Evolutionary conservation across 176 grass and related monocot species (phyloP).

Genomic region (Oryza punctata): DNA sequence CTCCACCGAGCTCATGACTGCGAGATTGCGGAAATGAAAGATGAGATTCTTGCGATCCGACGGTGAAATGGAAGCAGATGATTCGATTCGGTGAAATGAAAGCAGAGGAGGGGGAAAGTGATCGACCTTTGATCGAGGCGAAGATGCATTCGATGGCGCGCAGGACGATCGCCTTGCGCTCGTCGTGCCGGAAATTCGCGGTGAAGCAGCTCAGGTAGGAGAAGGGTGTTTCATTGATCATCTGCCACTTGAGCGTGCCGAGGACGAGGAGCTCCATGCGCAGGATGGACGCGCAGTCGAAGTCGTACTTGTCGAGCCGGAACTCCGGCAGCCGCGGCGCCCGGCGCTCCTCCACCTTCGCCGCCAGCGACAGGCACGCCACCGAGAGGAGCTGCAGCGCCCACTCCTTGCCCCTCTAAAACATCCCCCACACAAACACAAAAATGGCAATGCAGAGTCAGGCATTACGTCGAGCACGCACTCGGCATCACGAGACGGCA

Average conservation of each 20-base stretch:
- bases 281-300: slow-evolving; percentile 45
- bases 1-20: slow-evolving; percentile 73
- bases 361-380: slow-evolving; percentile 86
- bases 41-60: slow-evolving; percentile 6
- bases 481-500: not conserved
- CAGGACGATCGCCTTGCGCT: slow-evolving; percentile 43
- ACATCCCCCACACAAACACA: not conserved
- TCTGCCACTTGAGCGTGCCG: slow-evolving; percentile 67
- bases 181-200: slow-evolving; percentile 47
- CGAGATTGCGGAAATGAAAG: not conserved
- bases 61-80: not conserved
- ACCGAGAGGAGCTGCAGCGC: slow-evolving; percentile 67
- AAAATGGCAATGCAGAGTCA: slow-evolving; percentile 5
- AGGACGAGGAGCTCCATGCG: slow-evolving; percentile 94
- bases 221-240: slow-evolving; percentile 78
- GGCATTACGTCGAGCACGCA: slow-evolving; percentile 24
- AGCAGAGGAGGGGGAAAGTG: not conserved
- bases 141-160: slow-evolving; percentile 63
- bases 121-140: slow-evolving; percentile 58
- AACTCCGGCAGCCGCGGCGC: slow-evolving; percentile 63
- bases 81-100: not conserved
- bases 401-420: slow-evolving; percentile 69
- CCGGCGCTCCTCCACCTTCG: slow-evolving; percentile 79
- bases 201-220: slow-evolving; percentile 71
- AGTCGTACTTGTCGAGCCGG: slow-evolving; percentile 39